Evolutionary conservation across 306 rosid species (phyloP), one percentile per base, ranked within the genome.

Genomic region (Vigna reflexopilosa): DNA sequence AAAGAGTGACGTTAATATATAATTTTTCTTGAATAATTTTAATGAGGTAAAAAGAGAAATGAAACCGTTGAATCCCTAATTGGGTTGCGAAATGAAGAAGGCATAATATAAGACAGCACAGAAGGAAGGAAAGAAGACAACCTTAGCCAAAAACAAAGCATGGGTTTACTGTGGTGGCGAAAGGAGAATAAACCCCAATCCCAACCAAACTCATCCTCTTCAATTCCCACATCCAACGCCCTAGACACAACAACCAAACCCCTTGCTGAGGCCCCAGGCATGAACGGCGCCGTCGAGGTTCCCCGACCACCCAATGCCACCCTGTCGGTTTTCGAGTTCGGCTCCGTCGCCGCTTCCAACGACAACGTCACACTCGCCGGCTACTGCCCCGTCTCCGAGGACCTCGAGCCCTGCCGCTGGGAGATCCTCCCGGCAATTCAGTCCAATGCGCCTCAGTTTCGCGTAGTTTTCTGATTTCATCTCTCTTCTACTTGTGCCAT

Each of bases 321-420:
- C 26, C 77, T 90, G 0, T 90, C 97, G 1, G 83, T 92, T 52
- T 92, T 92, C 81, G 98, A 92, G 73, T 95, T 95, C 73, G 98
- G 98, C 8, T 90, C 97, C 1, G 91, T 91, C 7, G 91, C 90
- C 30, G 87, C 91, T 4, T 78, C 97, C 0, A 79, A 79, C 59
- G 98, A 95, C 77, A 91, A 82, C 83, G 98, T 95, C 58, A 92
- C 98, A 0, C 93, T 95, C 19, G 91, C 97, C 15, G 98, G 98
- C 2, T 90, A 83, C 72, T 95, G 98, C 79, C 93, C 98, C 8
- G 98, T 95, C 76, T 92, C 98, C 65, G 98, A 95, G 44, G 98
- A 95, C 3, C 96, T 95, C 66, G 96, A 95, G 76, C 98, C 98
- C 12, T 95, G 98, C 90, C 97, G 97, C 50, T 95, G 98, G 98